Evolutionary conservation across 495 filamentous ascomycete genomes (phyloP).

Genomic region (Xylaria nigripes): DNA sequence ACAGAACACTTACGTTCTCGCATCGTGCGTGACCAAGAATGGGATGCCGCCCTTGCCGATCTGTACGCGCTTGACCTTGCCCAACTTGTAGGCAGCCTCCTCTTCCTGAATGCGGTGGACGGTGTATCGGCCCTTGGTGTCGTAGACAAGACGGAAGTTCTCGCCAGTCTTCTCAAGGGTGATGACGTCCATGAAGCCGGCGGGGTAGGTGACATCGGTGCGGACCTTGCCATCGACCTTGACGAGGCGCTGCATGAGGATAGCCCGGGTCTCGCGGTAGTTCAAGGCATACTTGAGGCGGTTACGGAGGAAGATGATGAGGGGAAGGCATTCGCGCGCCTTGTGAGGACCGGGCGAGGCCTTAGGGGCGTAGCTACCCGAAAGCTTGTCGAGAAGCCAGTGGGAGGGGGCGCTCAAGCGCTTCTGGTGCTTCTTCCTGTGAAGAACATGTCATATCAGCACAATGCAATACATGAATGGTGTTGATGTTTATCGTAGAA

Average conservation of each 20-base stretch:
- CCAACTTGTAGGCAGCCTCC: constrained; percentile 98
- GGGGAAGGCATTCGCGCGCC: constrained; percentile 94
- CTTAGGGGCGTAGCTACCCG: constrained; percentile 92
- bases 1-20: constrained; percentile 95
- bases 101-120: constrained; percentile 96
- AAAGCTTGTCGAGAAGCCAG: constrained; percentile 99
- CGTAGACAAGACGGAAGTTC: constrained; percentile 99
- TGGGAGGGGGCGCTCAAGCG: constrained; percentile 95
- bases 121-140: constrained; percentile 99
- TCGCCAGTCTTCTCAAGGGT: constrained; percentile 98
- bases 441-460: constrained; percentile 10
- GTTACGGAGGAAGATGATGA: constrained; percentile 99
- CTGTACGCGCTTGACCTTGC: constrained; percentile 99
- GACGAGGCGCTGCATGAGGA: constrained; percentile 99
- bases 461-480: not conserved
- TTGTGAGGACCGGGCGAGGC: constrained; percentile 97
- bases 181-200: constrained; percentile 99
- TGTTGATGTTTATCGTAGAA: not conserved
- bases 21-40: constrained; percentile 99
- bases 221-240: constrained; percentile 99
- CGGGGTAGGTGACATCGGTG: constrained; percentile 94
- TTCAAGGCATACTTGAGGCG: constrained; percentile 99
- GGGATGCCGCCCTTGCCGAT: constrained; percentile 98
- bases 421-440: constrained; percentile 99
- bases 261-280: constrained; percentile 91